Conservation (phyloP, 148 eudicot genomes). For the Dianthus caryophyllus region DNA sequence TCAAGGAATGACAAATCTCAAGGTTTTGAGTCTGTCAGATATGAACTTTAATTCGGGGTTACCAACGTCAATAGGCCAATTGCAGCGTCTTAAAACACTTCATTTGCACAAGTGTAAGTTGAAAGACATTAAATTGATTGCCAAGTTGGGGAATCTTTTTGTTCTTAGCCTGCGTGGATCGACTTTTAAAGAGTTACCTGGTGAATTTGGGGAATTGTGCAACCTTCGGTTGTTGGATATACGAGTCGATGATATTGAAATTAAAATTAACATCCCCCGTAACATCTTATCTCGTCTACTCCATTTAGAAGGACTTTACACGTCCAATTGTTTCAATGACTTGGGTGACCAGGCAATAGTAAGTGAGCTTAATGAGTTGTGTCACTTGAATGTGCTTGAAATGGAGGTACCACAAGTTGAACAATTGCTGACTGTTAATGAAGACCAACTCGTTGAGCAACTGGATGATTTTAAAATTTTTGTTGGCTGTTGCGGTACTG, state of each 20-base stretch:
- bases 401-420: too few species aligned
- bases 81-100: constrained; percentile 2
- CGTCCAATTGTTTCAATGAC: too few species aligned
- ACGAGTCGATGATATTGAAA: too few species aligned
- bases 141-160: background rate
- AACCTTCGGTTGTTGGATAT: constrained; percentile 19
- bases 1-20: too few species aligned
- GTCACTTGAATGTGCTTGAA: too few species aligned
- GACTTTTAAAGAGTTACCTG: background rate
- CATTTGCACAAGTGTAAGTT: too few species aligned
- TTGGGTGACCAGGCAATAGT: background rate
- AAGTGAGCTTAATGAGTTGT: background rate
- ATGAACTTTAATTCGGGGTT: background rate
- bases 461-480: background rate
- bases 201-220: too few species aligned
- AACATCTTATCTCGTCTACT: too few species aligned
- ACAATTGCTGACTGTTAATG: background rate
- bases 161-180: constrained; percentile 17
- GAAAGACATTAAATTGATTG: constrained; percentile 9
- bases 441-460: background rate
- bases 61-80: background rate
- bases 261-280: too few species aligned
- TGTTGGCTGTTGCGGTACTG: background rate
- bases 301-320: too few species aligned
- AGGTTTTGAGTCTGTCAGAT: constrained; percentile 2